phyloP scores from a whole-genome alignment of 2,329 filamentous ascomycete genomes.

The Raffaelea arxii region DNA sequence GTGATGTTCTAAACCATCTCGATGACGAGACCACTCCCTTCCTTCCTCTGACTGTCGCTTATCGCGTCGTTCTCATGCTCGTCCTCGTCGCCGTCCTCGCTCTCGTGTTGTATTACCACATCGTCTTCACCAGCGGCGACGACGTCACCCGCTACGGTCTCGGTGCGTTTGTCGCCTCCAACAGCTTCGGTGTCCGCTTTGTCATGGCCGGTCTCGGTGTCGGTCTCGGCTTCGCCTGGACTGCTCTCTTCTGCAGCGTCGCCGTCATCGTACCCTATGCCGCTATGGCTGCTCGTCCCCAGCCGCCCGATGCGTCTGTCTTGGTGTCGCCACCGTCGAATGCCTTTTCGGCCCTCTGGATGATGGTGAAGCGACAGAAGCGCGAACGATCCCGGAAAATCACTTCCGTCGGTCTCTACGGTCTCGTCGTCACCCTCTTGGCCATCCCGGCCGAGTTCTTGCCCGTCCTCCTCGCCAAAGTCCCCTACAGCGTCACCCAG shows the following conservation, averaged over 20 bases:
- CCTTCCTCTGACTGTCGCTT: conserved; percentile 24
- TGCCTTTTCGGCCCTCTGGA: conserved; percentile 32
- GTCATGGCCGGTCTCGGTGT: conserved; percentile 31
- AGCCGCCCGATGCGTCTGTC: conserved; percentile 26
- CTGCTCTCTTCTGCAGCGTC: conserved; percentile 28
- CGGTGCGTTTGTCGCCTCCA: conserved; percentile 26
- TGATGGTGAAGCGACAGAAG: conserved; percentile 16
- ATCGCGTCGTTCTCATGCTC: conserved; percentile 21
- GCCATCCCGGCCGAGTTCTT: conserved; percentile 39
- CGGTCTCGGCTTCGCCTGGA: conserved; percentile 29
- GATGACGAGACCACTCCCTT: conserved; percentile 18
- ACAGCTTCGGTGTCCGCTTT: conserved; percentile 32
- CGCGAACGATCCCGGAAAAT: conserved; percentile 19
- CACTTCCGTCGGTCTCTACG: conserved; percentile 20
- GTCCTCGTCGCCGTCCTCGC: conserved; percentile 23
- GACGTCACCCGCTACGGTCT: conserved; percentile 13
- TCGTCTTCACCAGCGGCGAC: conserved; percentile 13
- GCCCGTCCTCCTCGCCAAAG: conserved; percentile 38
- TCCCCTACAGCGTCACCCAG: conserved; percentile 35
- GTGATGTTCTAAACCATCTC: not conserved
- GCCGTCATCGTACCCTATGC: conserved; percentile 3
- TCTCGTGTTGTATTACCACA: conserved; percentile 30
- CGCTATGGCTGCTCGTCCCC: conserved; percentile 16
- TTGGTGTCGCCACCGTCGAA: conserved; percentile 33
- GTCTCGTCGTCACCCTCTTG: conserved; percentile 29